Evolutionary conservation across 352 stramenopile genomes (phyloP).

Genomic region (Globisporangium spiculum): DNA sequence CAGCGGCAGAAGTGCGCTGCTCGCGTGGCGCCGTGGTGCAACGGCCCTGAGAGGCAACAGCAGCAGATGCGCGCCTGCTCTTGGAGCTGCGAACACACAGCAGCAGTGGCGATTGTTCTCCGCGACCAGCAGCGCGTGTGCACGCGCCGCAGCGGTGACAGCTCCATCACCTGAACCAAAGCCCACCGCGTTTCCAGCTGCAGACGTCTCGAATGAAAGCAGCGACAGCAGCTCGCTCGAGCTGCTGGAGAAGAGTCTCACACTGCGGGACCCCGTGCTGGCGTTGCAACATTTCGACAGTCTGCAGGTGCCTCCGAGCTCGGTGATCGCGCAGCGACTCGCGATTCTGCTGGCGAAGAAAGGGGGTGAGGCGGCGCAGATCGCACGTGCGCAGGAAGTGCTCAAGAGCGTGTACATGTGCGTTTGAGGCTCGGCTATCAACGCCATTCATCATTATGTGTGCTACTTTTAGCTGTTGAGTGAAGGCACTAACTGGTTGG

Average conservation of each 20-base stretch:
- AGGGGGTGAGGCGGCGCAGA: constrained; percentile 27
- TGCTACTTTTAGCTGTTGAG: neutral
- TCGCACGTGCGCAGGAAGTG: constrained; percentile 33
- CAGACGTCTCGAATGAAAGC: neutral
- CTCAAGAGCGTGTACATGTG: constrained; percentile 28
- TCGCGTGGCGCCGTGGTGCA: neutral
- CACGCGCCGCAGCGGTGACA: neutral
- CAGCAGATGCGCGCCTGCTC: neutral
- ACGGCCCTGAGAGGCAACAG: neutral
- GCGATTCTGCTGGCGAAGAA: constrained; percentile 62
- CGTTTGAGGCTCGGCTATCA: neutral
- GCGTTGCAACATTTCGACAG: constrained; percentile 53
- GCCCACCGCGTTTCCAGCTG: neutral
- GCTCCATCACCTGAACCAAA: neutral
- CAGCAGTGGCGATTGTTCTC: neutral
- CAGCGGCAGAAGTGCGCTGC: neutral
- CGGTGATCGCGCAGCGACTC: constrained; percentile 47
- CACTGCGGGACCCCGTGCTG: constrained; percentile 24
- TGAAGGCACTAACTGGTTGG: neutral
- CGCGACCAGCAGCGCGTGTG: neutral
- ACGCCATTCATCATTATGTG: neutral
- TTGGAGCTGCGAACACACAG: neutral
- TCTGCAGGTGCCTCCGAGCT: constrained; percentile 30
- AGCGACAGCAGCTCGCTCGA: constrained; percentile 6
- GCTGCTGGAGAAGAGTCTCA: constrained; percentile 36